These are phyloP conservation scores for Penstemon newberryi DNA, from an alignment of 257 asterid genomes.

Conservation along the genomic window DNA sequence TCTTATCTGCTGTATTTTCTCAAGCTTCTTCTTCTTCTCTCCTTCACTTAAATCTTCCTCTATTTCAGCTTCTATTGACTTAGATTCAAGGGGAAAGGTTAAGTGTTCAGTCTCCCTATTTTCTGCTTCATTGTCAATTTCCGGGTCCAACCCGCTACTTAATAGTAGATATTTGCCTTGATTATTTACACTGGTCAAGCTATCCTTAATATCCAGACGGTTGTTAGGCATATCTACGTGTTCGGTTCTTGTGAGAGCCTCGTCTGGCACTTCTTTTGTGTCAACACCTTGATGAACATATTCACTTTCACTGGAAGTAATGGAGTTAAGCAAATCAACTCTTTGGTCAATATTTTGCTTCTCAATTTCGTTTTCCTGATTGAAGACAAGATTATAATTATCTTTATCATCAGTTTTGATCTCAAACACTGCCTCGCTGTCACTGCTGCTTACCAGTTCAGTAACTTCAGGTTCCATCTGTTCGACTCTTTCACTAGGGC, in stretches of 20 bases:
- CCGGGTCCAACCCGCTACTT: constrained; percentile 24
- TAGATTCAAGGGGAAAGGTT: constrained; percentile 20
- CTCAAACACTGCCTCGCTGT: constrained; percentile 15
- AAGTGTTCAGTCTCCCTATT: constrained; percentile 28
- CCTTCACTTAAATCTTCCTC: constrained; percentile 34
- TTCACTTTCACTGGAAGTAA: constrained; percentile 18
- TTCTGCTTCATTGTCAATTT: constrained; percentile 27
- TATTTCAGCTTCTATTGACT: constrained; percentile 22
- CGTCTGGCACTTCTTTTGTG: constrained; percentile 28
- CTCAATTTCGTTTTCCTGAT: constrained; percentile 29
- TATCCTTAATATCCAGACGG: constrained; percentile 27
- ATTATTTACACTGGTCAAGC: constrained; percentile 21
- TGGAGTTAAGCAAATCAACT: constrained; percentile 20
- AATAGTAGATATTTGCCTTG: constrained; percentile 21
- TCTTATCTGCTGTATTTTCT: constrained; percentile 43
- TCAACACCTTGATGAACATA: constrained; percentile 22
- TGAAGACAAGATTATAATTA: constrained; percentile 22
- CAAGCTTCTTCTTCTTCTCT: constrained; percentile 44
- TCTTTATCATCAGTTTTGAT: constrained; percentile 17
- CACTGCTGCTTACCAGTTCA: constrained; percentile 15
- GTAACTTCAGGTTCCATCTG: neutral
- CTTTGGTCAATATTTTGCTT: constrained; percentile 28
- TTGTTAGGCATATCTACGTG: constrained; percentile 22
- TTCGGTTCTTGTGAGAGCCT: constrained; percentile 14
- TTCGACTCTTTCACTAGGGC: constrained; percentile 16